These are phyloP conservation scores for Athelia sp. DNA, from an alignment of 1,284 basidiomycete species.

Conservation along the genomic window DNA sequence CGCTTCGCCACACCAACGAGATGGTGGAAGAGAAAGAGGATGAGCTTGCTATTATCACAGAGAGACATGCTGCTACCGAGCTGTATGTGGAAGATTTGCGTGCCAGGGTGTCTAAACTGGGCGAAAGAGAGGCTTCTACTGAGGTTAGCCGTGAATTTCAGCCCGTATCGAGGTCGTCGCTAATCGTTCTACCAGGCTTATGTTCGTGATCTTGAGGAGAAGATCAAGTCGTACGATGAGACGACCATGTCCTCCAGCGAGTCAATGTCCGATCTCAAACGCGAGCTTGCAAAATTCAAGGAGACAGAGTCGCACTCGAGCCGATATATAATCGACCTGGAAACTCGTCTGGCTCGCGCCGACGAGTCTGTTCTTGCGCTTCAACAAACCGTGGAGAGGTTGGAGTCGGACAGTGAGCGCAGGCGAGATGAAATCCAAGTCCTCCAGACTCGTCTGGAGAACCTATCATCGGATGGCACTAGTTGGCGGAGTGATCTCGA, in stretches of 20 bases:
- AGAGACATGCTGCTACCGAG: constrained; percentile 76
- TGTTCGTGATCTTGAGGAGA: constrained; percentile 87
- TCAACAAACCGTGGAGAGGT: constrained; percentile 64
- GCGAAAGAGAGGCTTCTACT: constrained; percentile 85
- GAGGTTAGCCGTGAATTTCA: constrained; percentile 52
- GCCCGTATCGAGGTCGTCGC: background rate
- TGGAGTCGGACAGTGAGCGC: constrained; percentile 74
- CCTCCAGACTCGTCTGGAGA: constrained; percentile 70
- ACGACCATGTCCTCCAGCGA: constrained; percentile 70
- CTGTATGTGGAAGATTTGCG: constrained; percentile 85
- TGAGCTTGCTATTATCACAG: constrained; percentile 61
- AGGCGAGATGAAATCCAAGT: constrained; percentile 65
- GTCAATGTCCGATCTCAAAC: constrained; percentile 76
- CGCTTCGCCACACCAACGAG: constrained; percentile 86
- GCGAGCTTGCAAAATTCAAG: constrained; percentile 76
- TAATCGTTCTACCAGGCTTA: constrained; percentile 58
- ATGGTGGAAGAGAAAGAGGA: constrained; percentile 88
- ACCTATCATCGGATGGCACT: constrained; percentile 65
- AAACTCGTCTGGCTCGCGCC: constrained; percentile 73
- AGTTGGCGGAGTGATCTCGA: constrained; percentile 80
- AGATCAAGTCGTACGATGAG: constrained; percentile 81
- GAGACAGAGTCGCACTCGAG: constrained; percentile 70
- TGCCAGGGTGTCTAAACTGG: constrained; percentile 73
- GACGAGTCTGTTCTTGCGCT: constrained; percentile 74
- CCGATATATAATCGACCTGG: constrained; percentile 88